These are phyloP conservation scores for Populus nigra DNA, from an alignment of 345 rosid genomes.

Conservation along the genomic window DNA sequence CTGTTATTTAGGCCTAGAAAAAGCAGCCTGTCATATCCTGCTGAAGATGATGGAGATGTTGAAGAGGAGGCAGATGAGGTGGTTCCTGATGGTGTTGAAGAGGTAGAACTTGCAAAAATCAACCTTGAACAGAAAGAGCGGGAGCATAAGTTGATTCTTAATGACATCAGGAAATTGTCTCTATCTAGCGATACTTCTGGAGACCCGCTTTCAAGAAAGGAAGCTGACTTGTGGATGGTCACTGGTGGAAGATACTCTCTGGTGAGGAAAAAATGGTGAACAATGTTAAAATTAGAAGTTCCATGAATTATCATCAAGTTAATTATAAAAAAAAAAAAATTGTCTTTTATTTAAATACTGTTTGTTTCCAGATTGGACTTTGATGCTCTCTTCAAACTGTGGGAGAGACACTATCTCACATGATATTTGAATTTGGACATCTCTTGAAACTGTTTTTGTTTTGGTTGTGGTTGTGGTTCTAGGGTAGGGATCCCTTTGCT, in stretches of 20 bases:
- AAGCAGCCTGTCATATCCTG: slow-evolving; percentile 79
- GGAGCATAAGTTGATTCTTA: slow-evolving; percentile 66
- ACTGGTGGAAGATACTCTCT: slow-evolving; percentile 42
- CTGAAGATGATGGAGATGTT: slow-evolving; percentile 93
- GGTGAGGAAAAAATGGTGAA: slow-evolving; percentile 38
- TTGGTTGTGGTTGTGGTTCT: no score
- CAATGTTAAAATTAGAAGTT: slow-evolving; percentile 1
- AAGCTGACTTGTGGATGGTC: slow-evolving; percentile 50
- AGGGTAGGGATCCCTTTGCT: no score
- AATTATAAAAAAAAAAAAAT: neutral
- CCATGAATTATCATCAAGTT: neutral
- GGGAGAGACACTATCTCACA: neutral
- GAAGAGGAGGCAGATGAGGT: slow-evolving; percentile 98
- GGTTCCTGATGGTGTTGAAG: slow-evolving; percentile 96
- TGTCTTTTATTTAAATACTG: neutral
- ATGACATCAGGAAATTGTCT: slow-evolving; percentile 77
- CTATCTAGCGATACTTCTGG: slow-evolving; percentile 48
- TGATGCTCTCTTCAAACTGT: neutral
- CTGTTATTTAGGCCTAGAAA: slow-evolving; percentile 73
- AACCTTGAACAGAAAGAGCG: slow-evolving; percentile 77
- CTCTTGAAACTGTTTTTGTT: no score
- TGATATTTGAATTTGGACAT: no score
- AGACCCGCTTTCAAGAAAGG: slow-evolving; percentile 38
- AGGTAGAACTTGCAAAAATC: slow-evolving; percentile 91
- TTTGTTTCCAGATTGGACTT: neutral